phyloP scores from a whole-genome alignment of 805 yeast species.

The Kodamaea nitidulidarum region DNA sequence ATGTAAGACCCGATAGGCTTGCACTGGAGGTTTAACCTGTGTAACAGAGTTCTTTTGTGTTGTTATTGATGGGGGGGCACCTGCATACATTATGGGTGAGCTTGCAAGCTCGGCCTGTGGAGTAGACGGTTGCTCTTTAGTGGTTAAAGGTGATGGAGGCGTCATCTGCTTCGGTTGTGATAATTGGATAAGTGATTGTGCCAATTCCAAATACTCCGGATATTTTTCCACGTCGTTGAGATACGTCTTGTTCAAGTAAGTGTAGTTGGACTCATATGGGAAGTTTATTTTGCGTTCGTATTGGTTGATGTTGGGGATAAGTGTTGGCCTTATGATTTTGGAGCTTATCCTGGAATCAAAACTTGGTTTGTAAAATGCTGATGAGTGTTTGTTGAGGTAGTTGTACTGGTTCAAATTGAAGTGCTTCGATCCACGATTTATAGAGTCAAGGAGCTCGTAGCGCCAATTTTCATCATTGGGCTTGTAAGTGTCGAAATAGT shows the following conservation, averaged over 20 bases:
- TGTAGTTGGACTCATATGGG: slow-evolving; percentile 52
- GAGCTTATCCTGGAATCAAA: slow-evolving; percentile 36
- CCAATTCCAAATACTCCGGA: slow-evolving; percentile 47
- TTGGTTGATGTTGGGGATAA: slow-evolving; percentile 17
- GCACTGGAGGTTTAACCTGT: too few species aligned
- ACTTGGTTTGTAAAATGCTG: slow-evolving; percentile 23
- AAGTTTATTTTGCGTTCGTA: slow-evolving; percentile 41
- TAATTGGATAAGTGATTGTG: slow-evolving; percentile 38
- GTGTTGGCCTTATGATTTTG: slow-evolving; percentile 19
- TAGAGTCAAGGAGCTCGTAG: slow-evolving; percentile 36
- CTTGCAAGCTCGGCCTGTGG: slow-evolving; percentile 4
- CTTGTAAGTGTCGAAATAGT: slow-evolving; percentile 43
- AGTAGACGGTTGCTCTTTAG: background rate
- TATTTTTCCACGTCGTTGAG: slow-evolving; percentile 46
- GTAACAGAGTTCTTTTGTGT: background rate
- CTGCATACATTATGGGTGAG: slow-evolving; percentile 8
- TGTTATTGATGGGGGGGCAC: slow-evolving; percentile 7
- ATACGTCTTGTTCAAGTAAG: slow-evolving; percentile 46
- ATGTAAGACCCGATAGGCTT: too few species aligned
- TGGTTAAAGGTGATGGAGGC: slow-evolving; percentile 7
- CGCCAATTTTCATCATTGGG: slow-evolving; percentile 45
- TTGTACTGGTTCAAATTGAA: slow-evolving; percentile 27
- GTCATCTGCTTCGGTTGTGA: slow-evolving; percentile 18
- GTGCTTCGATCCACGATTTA: slow-evolving; percentile 21
- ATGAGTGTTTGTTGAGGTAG: slow-evolving; percentile 20